These are phyloP conservation scores for Volvox africanus DNA, from an alignment of 139 green algal genomes.

Conservation along the genomic window DNA sequence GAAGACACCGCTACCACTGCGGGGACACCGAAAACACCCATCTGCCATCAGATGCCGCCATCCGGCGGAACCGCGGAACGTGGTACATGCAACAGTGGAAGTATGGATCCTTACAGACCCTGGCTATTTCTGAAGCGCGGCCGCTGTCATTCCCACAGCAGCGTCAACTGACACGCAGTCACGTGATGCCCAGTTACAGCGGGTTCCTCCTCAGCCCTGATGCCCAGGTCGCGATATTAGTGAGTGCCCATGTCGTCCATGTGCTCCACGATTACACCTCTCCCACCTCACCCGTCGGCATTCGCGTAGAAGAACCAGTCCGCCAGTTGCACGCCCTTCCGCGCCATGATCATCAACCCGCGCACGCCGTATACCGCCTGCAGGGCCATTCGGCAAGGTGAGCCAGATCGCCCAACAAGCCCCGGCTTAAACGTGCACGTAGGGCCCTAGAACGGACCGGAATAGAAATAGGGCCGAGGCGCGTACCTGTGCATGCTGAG, in stretches of 20 bases:
- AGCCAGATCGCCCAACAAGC: background rate
- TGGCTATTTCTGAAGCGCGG: background rate
- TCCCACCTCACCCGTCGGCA: background rate
- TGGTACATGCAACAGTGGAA: background rate
- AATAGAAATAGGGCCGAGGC: background rate
- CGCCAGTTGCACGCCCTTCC: slow-evolving; percentile 38
- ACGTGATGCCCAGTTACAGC: background rate
- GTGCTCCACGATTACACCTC: too few relatives aligned
- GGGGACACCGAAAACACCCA: background rate
- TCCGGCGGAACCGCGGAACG: background rate
- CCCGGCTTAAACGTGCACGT: background rate
- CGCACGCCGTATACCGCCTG: slow-evolving; percentile 49
- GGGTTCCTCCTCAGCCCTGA: background rate
- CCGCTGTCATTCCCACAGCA: background rate
- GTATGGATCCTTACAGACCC: background rate
- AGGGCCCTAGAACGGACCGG: background rate
- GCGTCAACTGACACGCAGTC: background rate
- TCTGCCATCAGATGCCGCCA: background rate
- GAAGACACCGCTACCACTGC: slow-evolving; percentile 17
- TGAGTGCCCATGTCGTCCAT: too few relatives aligned
- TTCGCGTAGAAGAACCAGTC: slow-evolving; percentile 61
- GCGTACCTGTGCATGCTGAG: slow-evolving; percentile 41
- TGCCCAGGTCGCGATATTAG: background rate
- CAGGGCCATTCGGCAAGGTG: background rate
- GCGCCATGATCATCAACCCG: slow-evolving; percentile 44